These are phyloP conservation scores for Extremus antarcticus DNA, from an alignment of 495 filamentous ascomycete genomes.

Conservation along the genomic window DNA sequence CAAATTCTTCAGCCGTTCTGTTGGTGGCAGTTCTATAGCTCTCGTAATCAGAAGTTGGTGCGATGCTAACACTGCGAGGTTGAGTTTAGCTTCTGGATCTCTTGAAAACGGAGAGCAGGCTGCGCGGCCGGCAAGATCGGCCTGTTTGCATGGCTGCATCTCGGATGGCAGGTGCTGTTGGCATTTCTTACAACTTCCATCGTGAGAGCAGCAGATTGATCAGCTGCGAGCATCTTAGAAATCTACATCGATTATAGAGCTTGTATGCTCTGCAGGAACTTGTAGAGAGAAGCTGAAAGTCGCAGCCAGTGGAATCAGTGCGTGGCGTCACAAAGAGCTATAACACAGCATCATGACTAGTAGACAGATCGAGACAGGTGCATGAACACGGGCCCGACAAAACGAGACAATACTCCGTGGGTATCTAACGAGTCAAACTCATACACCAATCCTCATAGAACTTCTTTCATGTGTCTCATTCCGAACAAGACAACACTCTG, in stretches of 20 bases:
- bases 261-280: no score
- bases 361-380: no score
- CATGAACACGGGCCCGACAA: no score
- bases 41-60: neutral
- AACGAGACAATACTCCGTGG: neutral
- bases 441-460: no score
- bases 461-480: no score
- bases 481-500: no score
- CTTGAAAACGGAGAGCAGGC: neutral
- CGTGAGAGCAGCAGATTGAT: neutral
- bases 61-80: neutral
- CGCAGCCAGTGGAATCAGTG: no score
- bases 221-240: neutral
- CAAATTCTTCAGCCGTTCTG: neutral
- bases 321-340: no score
- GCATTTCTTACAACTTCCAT: neutral
- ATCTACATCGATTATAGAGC: no score
- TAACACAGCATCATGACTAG: no score
- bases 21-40: neutral
- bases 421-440: neutral
- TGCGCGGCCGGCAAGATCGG: neutral
- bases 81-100: neutral
- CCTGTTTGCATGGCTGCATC: no score
- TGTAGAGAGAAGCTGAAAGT: no score
- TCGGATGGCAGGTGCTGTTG: neutral